phyloP scores from a whole-genome alignment of 371 early-diverging fungal species.

The Syncephalastrum contaminatum region DNA sequence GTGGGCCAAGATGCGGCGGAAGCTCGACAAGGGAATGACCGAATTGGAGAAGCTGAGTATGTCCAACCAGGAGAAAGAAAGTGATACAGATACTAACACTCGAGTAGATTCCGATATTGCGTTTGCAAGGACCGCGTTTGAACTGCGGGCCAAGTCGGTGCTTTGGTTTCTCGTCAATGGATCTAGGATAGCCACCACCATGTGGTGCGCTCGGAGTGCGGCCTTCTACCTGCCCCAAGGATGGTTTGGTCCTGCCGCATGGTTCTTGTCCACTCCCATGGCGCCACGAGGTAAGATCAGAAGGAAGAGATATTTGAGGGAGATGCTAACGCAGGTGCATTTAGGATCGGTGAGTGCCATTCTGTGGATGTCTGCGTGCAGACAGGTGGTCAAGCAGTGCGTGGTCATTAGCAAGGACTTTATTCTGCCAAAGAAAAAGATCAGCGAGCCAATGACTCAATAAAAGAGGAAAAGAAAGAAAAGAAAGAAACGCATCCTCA shows the following conservation, averaged over 20 bases:
- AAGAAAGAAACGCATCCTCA: neutral
- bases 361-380: conserved; percentile 73
- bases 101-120: conserved; percentile 62
- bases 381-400: conserved; percentile 47
- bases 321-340: conserved; percentile 1
- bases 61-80: conserved; percentile 3
- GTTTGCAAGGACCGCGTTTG: conserved; percentile 70
- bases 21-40: conserved; percentile 69
- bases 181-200: conserved; percentile 64
- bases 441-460: neutral
- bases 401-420: conserved; percentile 38
- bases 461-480: neutral
- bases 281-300: conserved; percentile 67
- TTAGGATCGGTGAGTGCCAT: conserved; percentile 72
- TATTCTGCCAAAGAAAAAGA: conserved; percentile 21
- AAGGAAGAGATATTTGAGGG: neutral
- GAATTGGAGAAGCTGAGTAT: conserved; percentile 66
- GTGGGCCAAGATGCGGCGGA: conserved; percentile 92
- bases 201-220: conserved; percentile 69
- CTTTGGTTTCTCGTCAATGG: conserved; percentile 73
- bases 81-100: neutral
- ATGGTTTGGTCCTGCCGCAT: conserved; percentile 83
- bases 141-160: conserved; percentile 72
- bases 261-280: conserved; percentile 73
- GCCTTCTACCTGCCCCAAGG: conserved; percentile 82